Conservation (phyloP, 257 asterid species). For the Scutellaria baicalensis region DNA sequence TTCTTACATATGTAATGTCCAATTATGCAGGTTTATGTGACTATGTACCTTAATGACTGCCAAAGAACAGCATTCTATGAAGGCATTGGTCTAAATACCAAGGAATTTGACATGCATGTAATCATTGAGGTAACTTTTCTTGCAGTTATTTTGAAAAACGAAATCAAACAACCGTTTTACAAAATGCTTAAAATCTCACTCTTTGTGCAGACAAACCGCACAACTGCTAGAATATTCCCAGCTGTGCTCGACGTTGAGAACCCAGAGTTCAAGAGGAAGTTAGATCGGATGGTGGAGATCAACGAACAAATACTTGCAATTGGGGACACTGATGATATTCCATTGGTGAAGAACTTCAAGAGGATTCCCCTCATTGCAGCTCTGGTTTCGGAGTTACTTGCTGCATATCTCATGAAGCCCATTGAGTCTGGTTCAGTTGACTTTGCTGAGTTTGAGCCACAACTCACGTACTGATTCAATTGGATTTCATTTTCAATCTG, state of each 20-base stretch:
- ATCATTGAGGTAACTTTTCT: slow-evolving; percentile 67
- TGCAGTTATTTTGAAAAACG: no score
- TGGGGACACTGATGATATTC: slow-evolving; percentile 59
- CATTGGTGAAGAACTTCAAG: slow-evolving; percentile 83
- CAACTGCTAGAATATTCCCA: slow-evolving; percentile 90
- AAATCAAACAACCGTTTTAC: no score
- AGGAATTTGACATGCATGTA: slow-evolving; percentile 96
- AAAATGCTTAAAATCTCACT: neutral
- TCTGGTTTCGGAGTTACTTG: slow-evolving; percentile 72
- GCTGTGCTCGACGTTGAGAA: slow-evolving; percentile 94
- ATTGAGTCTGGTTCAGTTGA: slow-evolving; percentile 95
- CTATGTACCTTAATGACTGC: slow-evolving; percentile 88
- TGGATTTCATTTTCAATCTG: neutral
- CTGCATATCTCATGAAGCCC: slow-evolving; percentile 94
- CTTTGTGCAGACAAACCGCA: slow-evolving; percentile 69
- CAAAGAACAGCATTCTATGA: slow-evolving; percentile 84
- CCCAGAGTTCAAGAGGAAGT: slow-evolving; percentile 92
- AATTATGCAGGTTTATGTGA: slow-evolving; percentile 75
- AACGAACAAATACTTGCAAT: slow-evolving; percentile 56
- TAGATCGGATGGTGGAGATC: slow-evolving; percentile 89
- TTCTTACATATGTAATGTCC: slow-evolving; percentile 1
- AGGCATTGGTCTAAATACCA: slow-evolving; percentile 92
- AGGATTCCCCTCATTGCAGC: slow-evolving; percentile 85
- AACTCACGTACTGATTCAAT: slow-evolving; percentile 46
- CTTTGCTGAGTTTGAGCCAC: slow-evolving; percentile 82